phyloP scores from a whole-genome alignment of 1,284 basidiomycete species.

The Sporisorium iseilematis-ciliati region DNA sequence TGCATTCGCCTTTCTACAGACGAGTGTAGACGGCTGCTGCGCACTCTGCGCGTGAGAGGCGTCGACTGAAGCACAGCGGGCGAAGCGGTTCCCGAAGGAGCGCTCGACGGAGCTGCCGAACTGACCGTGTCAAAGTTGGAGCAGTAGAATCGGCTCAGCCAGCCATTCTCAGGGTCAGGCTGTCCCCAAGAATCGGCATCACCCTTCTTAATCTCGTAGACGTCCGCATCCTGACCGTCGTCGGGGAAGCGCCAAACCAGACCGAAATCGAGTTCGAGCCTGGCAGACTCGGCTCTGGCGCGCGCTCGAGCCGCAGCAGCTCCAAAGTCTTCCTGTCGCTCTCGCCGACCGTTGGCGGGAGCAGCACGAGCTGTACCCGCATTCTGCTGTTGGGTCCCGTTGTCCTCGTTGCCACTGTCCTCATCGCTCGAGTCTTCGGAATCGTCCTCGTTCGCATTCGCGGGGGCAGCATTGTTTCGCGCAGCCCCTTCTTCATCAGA shows the following conservation, averaged over 20 bases:
- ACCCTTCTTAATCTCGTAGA: slow-evolving; percentile 44
- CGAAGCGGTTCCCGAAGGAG: slow-evolving; percentile 39
- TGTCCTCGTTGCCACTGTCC: slow-evolving; percentile 20
- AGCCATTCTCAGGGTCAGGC: slow-evolving; percentile 62
- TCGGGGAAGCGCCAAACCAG: slow-evolving; percentile 63
- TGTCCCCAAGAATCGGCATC: slow-evolving; percentile 53
- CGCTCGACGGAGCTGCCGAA: slow-evolving; percentile 33
- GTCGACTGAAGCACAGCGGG: slow-evolving; percentile 49
- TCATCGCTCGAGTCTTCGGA: slow-evolving; percentile 16
- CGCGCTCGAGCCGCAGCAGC: slow-evolving; percentile 37
- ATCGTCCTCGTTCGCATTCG: slow-evolving; percentile 14
- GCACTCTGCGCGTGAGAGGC: slow-evolving; percentile 37
- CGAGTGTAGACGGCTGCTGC: slow-evolving; percentile 45
- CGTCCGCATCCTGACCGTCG: slow-evolving; percentile 58
- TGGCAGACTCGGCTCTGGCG: slow-evolving; percentile 41
- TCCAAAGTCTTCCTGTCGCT: slow-evolving; percentile 32
- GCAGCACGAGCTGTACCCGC: not conserved
- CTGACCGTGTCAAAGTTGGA: slow-evolving; percentile 53
- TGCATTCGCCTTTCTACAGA: slow-evolving; percentile 48
- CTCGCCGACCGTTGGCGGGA: slow-evolving; percentile 11
- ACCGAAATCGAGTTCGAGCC: slow-evolving; percentile 60
- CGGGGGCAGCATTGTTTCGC: slow-evolving; percentile 5
- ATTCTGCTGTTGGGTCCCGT: slow-evolving; percentile 1
- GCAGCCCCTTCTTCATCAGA: slow-evolving; percentile 29
- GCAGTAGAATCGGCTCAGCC: slow-evolving; percentile 65